phyloP scores from a whole-genome alignment of 2,329 filamentous ascomycete species.

The Trichoderma sp. region DNA sequence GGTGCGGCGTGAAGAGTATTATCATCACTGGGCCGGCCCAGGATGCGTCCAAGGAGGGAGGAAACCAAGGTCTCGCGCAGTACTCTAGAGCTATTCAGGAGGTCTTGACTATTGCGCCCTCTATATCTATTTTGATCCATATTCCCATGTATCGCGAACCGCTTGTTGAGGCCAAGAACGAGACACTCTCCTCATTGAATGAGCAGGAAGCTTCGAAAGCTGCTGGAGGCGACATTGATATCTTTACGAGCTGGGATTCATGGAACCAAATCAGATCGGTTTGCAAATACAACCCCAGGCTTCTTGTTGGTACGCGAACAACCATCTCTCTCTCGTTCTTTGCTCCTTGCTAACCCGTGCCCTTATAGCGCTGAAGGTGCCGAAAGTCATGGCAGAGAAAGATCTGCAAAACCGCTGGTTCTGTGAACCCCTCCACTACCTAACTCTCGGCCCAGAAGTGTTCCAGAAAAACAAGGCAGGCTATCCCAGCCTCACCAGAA shows the following conservation, averaged over 20 bases:
- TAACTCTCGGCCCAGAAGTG: slow-evolving; percentile 57
- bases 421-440: slow-evolving; percentile 66
- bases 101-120: slow-evolving; percentile 72
- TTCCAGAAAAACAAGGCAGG: slow-evolving; percentile 66
- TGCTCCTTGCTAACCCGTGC: neutral
- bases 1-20: slow-evolving; percentile 85
- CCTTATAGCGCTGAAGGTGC: slow-evolving; percentile 57
- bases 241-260: slow-evolving; percentile 86
- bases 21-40: slow-evolving; percentile 77
- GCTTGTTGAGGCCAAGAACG: slow-evolving; percentile 55
- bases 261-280: slow-evolving; percentile 87
- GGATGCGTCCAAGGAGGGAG: slow-evolving; percentile 58
- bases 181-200: slow-evolving; percentile 55
- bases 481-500: slow-evolving; percentile 62
- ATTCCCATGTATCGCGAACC: slow-evolving; percentile 81
- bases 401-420: slow-evolving; percentile 70
- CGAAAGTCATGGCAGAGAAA: slow-evolving; percentile 61
- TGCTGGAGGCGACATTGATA: slow-evolving; percentile 59
- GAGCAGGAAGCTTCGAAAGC: slow-evolving; percentile 40
- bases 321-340: neutral
- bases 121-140: slow-evolving; percentile 79
- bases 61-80: slow-evolving; percentile 63
- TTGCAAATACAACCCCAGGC: slow-evolving; percentile 80
- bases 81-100: slow-evolving; percentile 86
- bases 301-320: slow-evolving; percentile 76